Evolutionary conservation across 345 rosid genomes (phyloP).

Genomic region (Citropsis articulata): DNA sequence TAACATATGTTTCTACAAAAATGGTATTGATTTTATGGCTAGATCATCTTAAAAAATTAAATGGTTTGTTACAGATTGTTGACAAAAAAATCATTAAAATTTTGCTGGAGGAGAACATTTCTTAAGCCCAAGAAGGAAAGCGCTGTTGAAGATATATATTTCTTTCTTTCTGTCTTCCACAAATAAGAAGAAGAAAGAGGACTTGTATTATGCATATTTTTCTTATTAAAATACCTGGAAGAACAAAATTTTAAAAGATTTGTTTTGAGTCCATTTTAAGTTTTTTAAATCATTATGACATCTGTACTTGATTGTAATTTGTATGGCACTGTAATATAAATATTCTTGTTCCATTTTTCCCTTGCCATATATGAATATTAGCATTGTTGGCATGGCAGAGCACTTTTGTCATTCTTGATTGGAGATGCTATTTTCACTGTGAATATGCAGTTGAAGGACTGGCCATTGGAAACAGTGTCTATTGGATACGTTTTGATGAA

Average conservation of each 20-base stretch:
- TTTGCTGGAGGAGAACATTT: neutral
- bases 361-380: neutral
- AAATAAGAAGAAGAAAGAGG: too few relatives aligned
- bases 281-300: neutral
- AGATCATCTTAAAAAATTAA: neutral
- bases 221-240: neutral
- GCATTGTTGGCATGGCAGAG: conserved; percentile 10
- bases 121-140: neutral
- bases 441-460: conserved; percentile 71
- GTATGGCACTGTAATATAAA: neutral
- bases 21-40: neutral
- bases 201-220: neutral
- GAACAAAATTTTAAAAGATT: neutral
- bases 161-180: neutral
- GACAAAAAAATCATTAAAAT: neutral
- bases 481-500: conserved; percentile 86
- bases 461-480: conserved; percentile 74
- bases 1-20: neutral
- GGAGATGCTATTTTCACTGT: conserved; percentile 22
- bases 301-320: neutral
- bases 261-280: neutral
- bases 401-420: conserved; percentile 20
- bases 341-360: conserved; percentile 1
- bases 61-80: too few relatives aligned
- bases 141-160: neutral